phyloP scores from a whole-genome alignment of 345 rosid species.

The Laguncularia racemosa region DNA sequence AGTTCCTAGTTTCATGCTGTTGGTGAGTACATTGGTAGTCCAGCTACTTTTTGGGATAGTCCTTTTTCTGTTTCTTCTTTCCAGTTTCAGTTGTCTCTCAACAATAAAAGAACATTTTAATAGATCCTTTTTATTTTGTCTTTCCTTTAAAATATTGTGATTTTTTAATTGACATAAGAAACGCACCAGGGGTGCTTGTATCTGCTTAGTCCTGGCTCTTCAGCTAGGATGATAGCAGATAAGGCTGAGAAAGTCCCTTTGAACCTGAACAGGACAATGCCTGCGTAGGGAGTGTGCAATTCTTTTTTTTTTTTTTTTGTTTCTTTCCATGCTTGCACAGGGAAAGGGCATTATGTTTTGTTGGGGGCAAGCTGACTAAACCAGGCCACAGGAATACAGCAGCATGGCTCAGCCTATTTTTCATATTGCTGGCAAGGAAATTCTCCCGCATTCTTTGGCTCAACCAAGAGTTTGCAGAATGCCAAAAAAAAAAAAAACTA shows the following conservation, averaged over 20 bases:
- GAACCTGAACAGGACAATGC: slow-evolving; percentile 99
- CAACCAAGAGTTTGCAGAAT: too few relatives aligned
- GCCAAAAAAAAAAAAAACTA: too few relatives aligned
- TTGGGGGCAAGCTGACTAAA: slow-evolving; percentile 1
- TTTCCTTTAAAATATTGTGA: not conserved
- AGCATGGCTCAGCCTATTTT: too few relatives aligned
- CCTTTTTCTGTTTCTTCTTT: not conserved
- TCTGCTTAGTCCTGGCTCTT: slow-evolving; percentile 31
- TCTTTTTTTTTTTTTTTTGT: slow-evolving; percentile 24
- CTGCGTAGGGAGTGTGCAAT: slow-evolving; percentile 99
- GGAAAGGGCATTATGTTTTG: not conserved
- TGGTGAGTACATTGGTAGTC: slow-evolving; percentile 51
- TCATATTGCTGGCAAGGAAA: too few relatives aligned
- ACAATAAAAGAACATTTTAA: too few relatives aligned
- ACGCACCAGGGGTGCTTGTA: slow-evolving; percentile 99
- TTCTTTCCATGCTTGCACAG: slow-evolving; percentile 22
- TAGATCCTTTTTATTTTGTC: too few relatives aligned
- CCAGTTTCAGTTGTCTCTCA: too few relatives aligned
- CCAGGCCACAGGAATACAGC: too few relatives aligned
- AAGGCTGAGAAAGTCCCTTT: slow-evolving; percentile 99
- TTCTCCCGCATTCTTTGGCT: too few relatives aligned
- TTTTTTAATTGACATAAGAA: slow-evolving; percentile 42
- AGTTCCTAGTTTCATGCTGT: slow-evolving; percentile 20
- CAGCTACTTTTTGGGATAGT: not conserved
- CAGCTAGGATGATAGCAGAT: slow-evolving; percentile 25